Base-by-base conservation (phyloP, 2,329 filamentous ascomycete species). In the Ceratocystis colombiana region DNA sequence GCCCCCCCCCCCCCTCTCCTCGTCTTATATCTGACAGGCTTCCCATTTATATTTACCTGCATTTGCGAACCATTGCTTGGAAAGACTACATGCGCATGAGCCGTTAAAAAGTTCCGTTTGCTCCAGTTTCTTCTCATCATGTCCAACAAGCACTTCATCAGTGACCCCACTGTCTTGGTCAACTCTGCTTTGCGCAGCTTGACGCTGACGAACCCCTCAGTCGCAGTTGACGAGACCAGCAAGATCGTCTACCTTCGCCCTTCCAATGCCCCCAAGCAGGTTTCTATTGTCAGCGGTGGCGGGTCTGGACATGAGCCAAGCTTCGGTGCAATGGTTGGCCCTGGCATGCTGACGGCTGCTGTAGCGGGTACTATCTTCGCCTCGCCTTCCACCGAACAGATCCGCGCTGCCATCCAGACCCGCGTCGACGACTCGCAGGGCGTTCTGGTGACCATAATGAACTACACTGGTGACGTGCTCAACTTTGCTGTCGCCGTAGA, bases 401-500 rank as follows among this genome's bases (percentile, higher is more conserved):
- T 96, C 65, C 84, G 89, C 66, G 80, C 83, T 70, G 90, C 86
- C 68, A 87, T 95, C 64, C 83, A 87, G 72, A 82, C 85, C 53
- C 81, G 89, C 22, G 88, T 96, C 2, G 84, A 89, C 68, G 81
- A 82, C 2, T 80, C 82, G 57, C 82, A 84, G 69, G 93, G 92
- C 28, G 88, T 96, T 1, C 75, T 96, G 50, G 88, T 96, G n/a
- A 87, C 92, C 5, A 89, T 96, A 37, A 96, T 96, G 89, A 96
- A 96, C 75, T 96, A 96, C 76, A 96, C 90, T 1, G 89, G 89
- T 46, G 89, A 92, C 74, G 84, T 96, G 65, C 81, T 96, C 70
- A 95, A 96, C 77, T 96, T 96, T 73, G 92, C 91, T 66, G 88
- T 96, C 82, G 92, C 88, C 0, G 89, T 94, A 7, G 93, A 96